Conservation (phyloP, 257 asterid genomes). For the Scutellaria galericulata region DNA sequence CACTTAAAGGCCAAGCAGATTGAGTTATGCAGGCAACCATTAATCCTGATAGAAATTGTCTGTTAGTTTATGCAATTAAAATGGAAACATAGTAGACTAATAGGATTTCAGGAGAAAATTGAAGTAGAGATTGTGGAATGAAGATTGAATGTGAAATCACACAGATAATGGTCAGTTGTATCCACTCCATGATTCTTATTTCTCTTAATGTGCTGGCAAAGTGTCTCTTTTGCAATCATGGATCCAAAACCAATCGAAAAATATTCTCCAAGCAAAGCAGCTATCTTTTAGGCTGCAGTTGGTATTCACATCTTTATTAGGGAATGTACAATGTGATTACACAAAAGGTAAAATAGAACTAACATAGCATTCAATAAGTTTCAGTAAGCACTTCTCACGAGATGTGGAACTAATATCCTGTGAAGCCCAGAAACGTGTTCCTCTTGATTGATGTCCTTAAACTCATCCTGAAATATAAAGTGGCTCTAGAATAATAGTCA, state of each 20-base stretch:
- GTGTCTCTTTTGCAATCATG: slow-evolving; percentile 27
- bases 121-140: slow-evolving; percentile 9
- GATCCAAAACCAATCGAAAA: slow-evolving; percentile 14
- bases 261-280: slow-evolving; percentile 22
- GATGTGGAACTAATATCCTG: slow-evolving; percentile 97
- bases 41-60: too few species aligned
- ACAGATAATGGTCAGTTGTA: slow-evolving; percentile 13
- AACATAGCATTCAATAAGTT: slow-evolving; percentile 31
- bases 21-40: too few species aligned
- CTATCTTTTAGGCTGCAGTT: neutral
- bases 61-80: slow-evolving; percentile 6
- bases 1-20: too few species aligned
- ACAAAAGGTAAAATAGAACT: slow-evolving; percentile 25
- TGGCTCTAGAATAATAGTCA: slow-evolving; percentile 5
- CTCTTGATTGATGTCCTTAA: slow-evolving; percentile 97
- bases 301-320: too few species aligned
- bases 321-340: neutral
- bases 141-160: slow-evolving; percentile 4
- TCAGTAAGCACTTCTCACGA: slow-evolving; percentile 78
- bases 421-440: slow-evolving; percentile 98
- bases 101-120: slow-evolving; percentile 7
- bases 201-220: slow-evolving; percentile 19
- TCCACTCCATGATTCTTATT: slow-evolving; percentile 16
- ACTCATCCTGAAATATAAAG: slow-evolving; percentile 78
- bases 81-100: slow-evolving; percentile 4